Base-by-base conservation (phyloP, 164 flowering plant genomes). In the Macadamia integrifolia region DNA sequence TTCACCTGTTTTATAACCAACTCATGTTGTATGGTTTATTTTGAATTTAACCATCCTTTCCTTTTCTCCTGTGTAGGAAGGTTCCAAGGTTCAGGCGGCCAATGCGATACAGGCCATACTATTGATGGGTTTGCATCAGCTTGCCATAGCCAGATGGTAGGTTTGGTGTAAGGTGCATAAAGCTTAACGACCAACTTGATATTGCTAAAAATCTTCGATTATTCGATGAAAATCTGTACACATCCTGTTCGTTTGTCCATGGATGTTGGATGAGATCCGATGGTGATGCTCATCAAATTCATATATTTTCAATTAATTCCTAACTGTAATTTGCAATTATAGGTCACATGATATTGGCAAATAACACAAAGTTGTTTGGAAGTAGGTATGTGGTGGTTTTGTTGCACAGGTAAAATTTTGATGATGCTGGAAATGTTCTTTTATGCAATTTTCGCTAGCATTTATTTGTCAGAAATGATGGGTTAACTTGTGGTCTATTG, bases 61-160 rank as follows among this genome's bases (percentile, higher is more conserved):
- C 43, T 6, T 10, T 42, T 28, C 3, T 46, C 9, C 30, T 70
- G 42, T 77, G 72, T 89, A 87, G 89, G 64, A 86, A 85, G 69
- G 80, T 72, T 66, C 92, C 92, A 12, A 81, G 89, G 76, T 83
- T 80, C 80, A 83, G 89, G 75, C 71, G 89, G 63, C 89, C 92
- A n/a, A 86, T 80, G 85, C 77, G 89, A 35, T 84, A 84, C 72
- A 78, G 83, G 71, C 92, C 92, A 35, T 87, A 87, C 77, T 83
- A 72, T 66, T 78, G 80, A 76, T 58, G 65, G 32, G 43, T 60
- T 56, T 11, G 42, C 17, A 44, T 61, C 62, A 64, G 52, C 60
- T 57, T n/a, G 35, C 52, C 62, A 31, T 59, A 66, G 52, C 60
- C 56, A 23, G 58, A 65, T 35, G 40, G 30, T 61, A 42, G 56